Base-by-base conservation (phyloP, 192 early-diverging fungal genomes). In the Cetraspora pellucida region DNA sequence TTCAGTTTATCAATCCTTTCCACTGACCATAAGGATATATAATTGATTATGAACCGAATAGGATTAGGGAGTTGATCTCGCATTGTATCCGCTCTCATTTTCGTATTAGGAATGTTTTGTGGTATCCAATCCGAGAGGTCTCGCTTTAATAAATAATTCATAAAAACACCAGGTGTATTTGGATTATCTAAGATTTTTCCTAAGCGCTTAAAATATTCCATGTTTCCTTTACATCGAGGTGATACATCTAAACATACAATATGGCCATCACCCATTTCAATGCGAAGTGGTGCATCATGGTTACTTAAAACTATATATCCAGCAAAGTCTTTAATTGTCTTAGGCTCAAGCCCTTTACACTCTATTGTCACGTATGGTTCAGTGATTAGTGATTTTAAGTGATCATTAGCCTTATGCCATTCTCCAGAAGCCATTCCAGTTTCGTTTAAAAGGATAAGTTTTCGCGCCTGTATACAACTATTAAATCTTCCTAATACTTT, bases 311-410 rank as follows among this genome's bases (percentile, higher is more conserved):
- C 14, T 23, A 71, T 71, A 71, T 52, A 71, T 0, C 49, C 49
- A 71, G 49, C 0, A 28, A 52, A 71, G 3, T 71, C 14, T 54
- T 71, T 71, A 17, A 28, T 67, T 2, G 43, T 45, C 31, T 67
- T 67, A 0, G 65, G 37, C 31, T 67, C 65, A 30, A 67, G 23
- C 0, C 27, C 69, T 46, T 71, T 71, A 54, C 10, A 23, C 0
- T 71, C 69, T 13, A 71, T 52, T 17, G 27, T 71, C 3, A 71
- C 0, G n/a, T 71, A 71, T 28, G 10, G 25, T 27, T 71, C 49
- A 52, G 69, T 72, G 8, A 72, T 72, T 54, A 72, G 69, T 16
- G 69, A 72, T 72, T 72, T 72, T 0, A 68, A n/a, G 16, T 68
- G 44, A 44, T 68, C 65, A 68, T 68, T 68, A 68, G 4, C 4